A percentile compares a stretch with the other conserved stretches of the same genome.
Evolutionary conservation across 768 basidiomycete species (phyloP).

Genomic region (Termitomyces bulborhizus): DNA sequence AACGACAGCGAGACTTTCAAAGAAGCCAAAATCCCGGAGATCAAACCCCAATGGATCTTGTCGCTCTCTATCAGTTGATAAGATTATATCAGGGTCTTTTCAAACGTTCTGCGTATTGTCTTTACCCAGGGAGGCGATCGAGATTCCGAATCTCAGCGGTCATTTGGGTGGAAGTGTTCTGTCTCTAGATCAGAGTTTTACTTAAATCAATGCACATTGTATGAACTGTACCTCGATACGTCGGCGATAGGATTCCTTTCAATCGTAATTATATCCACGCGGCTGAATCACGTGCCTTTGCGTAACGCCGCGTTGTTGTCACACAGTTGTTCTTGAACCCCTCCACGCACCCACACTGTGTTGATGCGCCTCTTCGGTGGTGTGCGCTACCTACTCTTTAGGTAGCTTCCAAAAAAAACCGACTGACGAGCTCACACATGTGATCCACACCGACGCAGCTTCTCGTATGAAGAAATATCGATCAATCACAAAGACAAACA

Average conservation of each 20-base stretch:
- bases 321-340: neutral
- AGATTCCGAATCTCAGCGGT: neutral
- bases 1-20: neutral
- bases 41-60: neutral
- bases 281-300: neutral
- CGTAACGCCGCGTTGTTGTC: conserved; percentile 12
- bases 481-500: too few relatives aligned
- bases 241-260: too few relatives aligned
- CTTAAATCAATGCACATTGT: too few relatives aligned
- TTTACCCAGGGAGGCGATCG: neutral
- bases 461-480: too few relatives aligned
- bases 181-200: too few relatives aligned
- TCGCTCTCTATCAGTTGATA: neutral
- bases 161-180: too few relatives aligned
- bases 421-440: too few relatives aligned
- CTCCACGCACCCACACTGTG: neutral
- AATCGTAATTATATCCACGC: too few relatives aligned
- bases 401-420: conserved; percentile 31
- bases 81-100: neutral
- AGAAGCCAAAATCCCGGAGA: neutral
- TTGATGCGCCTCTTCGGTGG: conserved; percentile 29
- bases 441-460: too few relatives aligned
- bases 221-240: too few relatives aligned
- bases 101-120: neutral
- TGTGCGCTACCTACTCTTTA: conserved; percentile 42